phyloP scores from a whole-genome alignment of 495 filamentous ascomycete species.

The Penicillium cataractarum region DNA sequence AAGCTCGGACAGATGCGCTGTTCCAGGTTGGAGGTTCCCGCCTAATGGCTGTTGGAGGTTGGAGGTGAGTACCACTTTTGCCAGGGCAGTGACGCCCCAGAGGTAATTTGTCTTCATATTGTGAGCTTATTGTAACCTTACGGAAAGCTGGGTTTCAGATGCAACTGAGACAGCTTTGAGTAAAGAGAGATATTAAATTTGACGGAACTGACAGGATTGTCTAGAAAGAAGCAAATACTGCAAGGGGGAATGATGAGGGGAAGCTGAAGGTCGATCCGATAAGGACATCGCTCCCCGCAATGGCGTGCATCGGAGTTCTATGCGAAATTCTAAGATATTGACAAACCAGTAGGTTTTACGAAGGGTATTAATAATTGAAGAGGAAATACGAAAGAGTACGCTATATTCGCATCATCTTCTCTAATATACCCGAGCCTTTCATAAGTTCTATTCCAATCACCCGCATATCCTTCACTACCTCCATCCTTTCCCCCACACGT shows the following conservation, averaged over 20 bases:
- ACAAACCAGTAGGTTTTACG: not conserved
- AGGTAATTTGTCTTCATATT: not conserved
- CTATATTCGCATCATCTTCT: not conserved
- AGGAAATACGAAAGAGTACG: not conserved
- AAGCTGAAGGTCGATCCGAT: slow-evolving; percentile 1
- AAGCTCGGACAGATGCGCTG: not conserved
- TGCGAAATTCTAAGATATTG: not conserved
- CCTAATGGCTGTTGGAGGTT: not conserved
- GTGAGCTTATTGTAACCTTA: not conserved
- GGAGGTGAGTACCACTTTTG: not conserved
- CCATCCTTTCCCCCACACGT: not conserved
- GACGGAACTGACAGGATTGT: not conserved
- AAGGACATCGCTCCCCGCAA: slow-evolving; percentile 8
- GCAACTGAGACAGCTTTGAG: not conserved
- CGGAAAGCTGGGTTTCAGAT: too few species aligned
- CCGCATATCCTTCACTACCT: not conserved
- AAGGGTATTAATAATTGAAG: too few species aligned
- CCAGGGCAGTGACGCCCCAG: not conserved
- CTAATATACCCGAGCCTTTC: not conserved
- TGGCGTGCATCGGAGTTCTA: slow-evolving; percentile 1
- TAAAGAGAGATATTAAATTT: not conserved
- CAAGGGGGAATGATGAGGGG: slow-evolving; percentile 6
- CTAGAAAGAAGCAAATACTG: not conserved
- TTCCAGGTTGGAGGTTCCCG: not conserved
- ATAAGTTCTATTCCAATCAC: not conserved